Base-by-base conservation (phyloP, 345 rosid species). In the Raphanus sativus region DNA sequence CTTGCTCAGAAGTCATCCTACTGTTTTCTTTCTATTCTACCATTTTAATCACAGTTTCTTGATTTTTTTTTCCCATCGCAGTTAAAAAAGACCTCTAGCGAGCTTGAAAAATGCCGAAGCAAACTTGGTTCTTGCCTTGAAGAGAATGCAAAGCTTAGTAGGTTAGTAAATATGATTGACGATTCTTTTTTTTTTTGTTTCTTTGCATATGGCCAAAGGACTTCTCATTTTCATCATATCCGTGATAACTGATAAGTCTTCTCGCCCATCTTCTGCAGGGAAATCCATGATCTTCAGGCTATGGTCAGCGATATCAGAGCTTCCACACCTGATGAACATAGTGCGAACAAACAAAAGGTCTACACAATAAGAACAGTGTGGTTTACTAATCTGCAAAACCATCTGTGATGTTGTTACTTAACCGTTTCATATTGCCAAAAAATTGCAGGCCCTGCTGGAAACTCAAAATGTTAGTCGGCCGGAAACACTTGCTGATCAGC, bases 61-160 rank as follows among this genome's bases (percentile, higher is more conserved):
- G 13, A 60, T 63, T 38, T 6, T 54, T 38, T 6, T 54, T 78
- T 64, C 70, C 73, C 65, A 9, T 82, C 74, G 52, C 90, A 92
- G 93, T 78, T 92, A 81, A 81, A 85, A 80, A 88, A 73, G 63
- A 85, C 93, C 54, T 72, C 68, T 38, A 72, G 67, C 65, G 91
- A 94, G 83, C 82, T 90, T 70, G 95, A 92, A 76, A 86, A 86
- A 72, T 89, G 97, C 87, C 87, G 85, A 75, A 16, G n/a, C 71
- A 87, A 85, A 58, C 87, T 92, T 58, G 86, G 71, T 69, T 83
- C 88, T 82, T 94, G 94, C 85, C 73, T 92, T 32, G 90, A 90
- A 79, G 95, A 94, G 66, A 94, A 94, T 82, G 86, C 85, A 72
- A 88, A 86, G 75, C 90, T 94, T 69, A 80, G 81, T 13, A 85